A percentile compares a stretch with the other conserved stretches of the same genome.
Conservation (phyloP, 2,329 filamentous ascomycete species). For the Phaeosphaeria sp. region DNA sequence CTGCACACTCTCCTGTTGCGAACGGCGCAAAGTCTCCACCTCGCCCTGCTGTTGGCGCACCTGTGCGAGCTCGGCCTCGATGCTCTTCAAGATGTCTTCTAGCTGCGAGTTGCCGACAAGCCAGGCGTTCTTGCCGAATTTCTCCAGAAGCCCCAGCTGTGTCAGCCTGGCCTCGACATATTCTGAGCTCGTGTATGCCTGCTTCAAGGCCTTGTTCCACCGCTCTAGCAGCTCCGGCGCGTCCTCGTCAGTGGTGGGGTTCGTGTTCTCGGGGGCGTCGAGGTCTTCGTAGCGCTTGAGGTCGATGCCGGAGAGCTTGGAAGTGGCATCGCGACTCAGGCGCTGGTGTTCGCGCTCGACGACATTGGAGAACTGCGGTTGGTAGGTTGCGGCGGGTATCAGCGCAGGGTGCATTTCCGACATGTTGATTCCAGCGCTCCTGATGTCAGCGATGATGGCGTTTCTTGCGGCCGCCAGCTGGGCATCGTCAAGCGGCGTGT, state of each 20-base stretch:
- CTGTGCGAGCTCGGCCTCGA: slow-evolving; percentile 78
- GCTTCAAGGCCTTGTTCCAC: slow-evolving; percentile 60
- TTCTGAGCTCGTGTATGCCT: slow-evolving; percentile 64
- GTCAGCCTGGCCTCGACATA: slow-evolving; percentile 64
- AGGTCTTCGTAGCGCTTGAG: slow-evolving; percentile 83
- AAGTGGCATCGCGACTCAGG: slow-evolving; percentile 59
- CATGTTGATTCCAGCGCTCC: slow-evolving; percentile 49
- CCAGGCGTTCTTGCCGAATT: slow-evolving; percentile 89
- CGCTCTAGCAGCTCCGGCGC: slow-evolving; percentile 48
- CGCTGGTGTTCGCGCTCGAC: slow-evolving; percentile 73
- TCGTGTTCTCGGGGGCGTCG: slow-evolving; percentile 59
- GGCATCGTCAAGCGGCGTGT: slow-evolving; percentile 69
- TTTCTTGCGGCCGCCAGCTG: slow-evolving; percentile 71
- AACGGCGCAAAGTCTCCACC: slow-evolving; percentile 73
- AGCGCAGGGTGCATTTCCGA: slow-evolving; percentile 65
- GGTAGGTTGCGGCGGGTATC: slow-evolving; percentile 55
- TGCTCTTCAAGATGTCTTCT: slow-evolving; percentile 70
- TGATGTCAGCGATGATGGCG: slow-evolving; percentile 70
- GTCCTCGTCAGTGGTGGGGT: slow-evolving; percentile 46
- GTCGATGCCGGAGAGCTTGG: slow-evolving; percentile 70
- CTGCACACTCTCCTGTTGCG: slow-evolving; percentile 71
- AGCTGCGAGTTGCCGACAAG: slow-evolving; percentile 81
- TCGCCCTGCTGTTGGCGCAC: slow-evolving; percentile 73
- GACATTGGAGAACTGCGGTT: slow-evolving; percentile 68
- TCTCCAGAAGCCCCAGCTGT: slow-evolving; percentile 77